These are phyloP conservation scores for Esteya vermicola DNA, from an alignment of 2,329 filamentous ascomycete genomes.

Conservation along the genomic window DNA sequence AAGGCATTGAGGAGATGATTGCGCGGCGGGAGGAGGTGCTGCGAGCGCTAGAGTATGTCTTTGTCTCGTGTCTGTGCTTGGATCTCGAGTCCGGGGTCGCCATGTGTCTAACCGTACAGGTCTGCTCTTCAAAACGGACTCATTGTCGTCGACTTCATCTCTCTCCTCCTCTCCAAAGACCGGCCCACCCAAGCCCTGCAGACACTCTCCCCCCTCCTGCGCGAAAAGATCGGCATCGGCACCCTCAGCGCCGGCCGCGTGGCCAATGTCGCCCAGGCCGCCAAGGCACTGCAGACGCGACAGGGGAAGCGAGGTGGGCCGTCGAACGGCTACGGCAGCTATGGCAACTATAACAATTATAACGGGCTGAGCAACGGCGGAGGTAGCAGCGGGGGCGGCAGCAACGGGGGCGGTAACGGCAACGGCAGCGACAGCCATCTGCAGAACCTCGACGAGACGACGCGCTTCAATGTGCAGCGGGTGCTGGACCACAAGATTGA, in stretches of 20 bases:
- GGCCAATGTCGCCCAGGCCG: conserved; percentile 42
- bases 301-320: background rate
- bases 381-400: background rate
- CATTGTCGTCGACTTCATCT: conserved; percentile 68
- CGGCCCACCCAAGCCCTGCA: conserved; percentile 52
- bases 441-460: conserved; percentile 19
- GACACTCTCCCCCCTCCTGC: conserved; percentile 58
- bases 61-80: background rate
- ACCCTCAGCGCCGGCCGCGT: conserved; percentile 57
- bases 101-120: conserved; percentile 16
- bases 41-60: conserved; percentile 39
- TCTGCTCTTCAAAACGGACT: conserved; percentile 45
- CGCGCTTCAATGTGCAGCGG: conserved; percentile 16
- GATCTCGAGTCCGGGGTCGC: too few relatives aligned
- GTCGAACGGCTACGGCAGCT: too few relatives aligned
- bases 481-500: conserved; percentile 41
- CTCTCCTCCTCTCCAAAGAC: conserved; percentile 71
- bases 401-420: background rate
- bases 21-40: conserved; percentile 43
- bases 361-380: too few relatives aligned
- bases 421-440: background rate
- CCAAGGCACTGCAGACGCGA: conserved; percentile 6
- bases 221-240: conserved; percentile 57
- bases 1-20: conserved; percentile 23
- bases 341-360: too few relatives aligned